Base-by-base conservation (phyloP, 2,329 filamentous ascomycete genomes). In the Epichloe scottii region DNA sequence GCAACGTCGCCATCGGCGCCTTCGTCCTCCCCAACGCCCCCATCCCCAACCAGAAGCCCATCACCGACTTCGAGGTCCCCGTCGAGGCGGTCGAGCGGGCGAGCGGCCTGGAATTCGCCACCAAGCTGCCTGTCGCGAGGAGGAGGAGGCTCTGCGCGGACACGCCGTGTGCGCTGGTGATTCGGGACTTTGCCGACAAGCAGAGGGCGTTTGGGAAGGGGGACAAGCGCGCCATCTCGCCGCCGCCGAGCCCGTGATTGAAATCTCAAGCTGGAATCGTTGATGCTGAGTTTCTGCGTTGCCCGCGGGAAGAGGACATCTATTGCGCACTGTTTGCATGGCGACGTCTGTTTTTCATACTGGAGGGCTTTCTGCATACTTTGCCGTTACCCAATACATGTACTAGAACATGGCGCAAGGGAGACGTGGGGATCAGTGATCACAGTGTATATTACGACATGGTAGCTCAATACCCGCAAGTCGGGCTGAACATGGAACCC, bases 11-110 rank as follows among this genome's bases (percentile, higher is more conserved):
- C 34, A 72, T 98, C 37, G 93, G 88, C 44, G 93, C 93, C 7
- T 98, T 98, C 63, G 91, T 98, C 49, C 75, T 98, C 60, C 93
- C 93, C 15, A 98, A 98, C 66, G 89, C 89, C 2, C 76, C 72
- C 17, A 98, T 98, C 59, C 75, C 85, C 38, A 98, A 95, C 68
- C 77, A 82, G 54, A 96, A 93, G 73, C 87, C 87, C 47, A 74
- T 98, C 59, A 75, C 79, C 48, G 89, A 96, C 64, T 98, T 98
- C 62, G 91, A 97, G 74, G 93, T 97, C 26, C 91, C 93, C 0
- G 66, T 98, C 38, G 91, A 97, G 74, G 86, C 84, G 10, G 82
- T 98, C 37, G 93, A 98, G 78, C 78, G 89, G 56, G 91, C 93
- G 2, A 90, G 86, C 57, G 93, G 93, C 4, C 71, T 98, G 60